These are phyloP conservation scores for Lachancea sp. DNA, from an alignment of 805 yeast species.

Conservation along the genomic window DNA sequence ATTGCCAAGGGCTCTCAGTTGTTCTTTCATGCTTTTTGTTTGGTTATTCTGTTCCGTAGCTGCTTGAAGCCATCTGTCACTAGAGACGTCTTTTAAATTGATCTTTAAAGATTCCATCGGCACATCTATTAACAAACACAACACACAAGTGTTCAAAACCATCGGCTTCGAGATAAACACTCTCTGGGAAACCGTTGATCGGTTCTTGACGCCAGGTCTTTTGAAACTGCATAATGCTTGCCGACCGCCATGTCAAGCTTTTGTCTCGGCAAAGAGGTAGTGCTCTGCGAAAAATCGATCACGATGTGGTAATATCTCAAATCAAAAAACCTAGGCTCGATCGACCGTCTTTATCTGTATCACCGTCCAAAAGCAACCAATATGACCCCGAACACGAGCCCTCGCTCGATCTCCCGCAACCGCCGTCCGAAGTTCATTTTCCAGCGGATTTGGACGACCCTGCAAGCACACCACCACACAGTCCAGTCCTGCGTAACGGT, in stretches of 20 bases:
- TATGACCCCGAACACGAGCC: not conserved
- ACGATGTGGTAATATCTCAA: constrained; percentile 11
- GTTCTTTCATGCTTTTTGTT: too few species aligned
- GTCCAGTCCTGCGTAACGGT: not conserved
- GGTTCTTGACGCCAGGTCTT: too few species aligned
- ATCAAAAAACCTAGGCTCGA: constrained; percentile 1
- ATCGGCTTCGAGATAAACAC: not conserved
- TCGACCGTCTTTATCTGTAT: constrained; percentile 12
- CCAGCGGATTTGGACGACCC: not conserved
- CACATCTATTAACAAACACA: too few species aligned
- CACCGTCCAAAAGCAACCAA: constrained; percentile 2
- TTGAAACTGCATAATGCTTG: constrained; percentile 1
- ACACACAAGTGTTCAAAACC: not conserved
- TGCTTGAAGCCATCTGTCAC: too few species aligned
- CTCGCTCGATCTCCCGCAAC: not conserved
- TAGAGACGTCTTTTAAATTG: too few species aligned
- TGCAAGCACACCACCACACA: not conserved
- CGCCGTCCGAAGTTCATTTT: constrained; percentile 1
- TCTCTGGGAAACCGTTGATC: too few species aligned
- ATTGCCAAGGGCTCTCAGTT: too few species aligned
- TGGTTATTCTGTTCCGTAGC: too few species aligned
- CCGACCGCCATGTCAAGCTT: constrained; percentile 24
- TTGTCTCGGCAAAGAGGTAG: constrained; percentile 31
- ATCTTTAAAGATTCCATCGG: too few species aligned
- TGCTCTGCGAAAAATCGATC: constrained; percentile 21